phyloP scores from a whole-genome alignment of 1,139 yeast species.

The Kodamaea sp. region DNA sequence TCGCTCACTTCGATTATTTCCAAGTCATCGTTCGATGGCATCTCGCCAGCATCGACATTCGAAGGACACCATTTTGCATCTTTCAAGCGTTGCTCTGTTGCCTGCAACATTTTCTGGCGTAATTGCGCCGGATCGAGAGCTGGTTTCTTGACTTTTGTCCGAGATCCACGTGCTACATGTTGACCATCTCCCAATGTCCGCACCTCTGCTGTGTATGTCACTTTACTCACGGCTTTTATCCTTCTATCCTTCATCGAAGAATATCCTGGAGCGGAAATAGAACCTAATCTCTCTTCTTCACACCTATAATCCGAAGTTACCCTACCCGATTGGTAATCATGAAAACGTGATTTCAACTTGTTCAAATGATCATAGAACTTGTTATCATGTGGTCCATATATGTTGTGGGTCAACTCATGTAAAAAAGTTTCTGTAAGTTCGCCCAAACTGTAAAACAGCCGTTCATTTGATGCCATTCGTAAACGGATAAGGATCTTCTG shows the following conservation, averaged over 20 bases:
- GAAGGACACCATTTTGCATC: constrained; percentile 57
- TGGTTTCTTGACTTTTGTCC: constrained; percentile 4
- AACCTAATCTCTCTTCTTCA: constrained; percentile 55
- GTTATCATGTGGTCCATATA: constrained; percentile 75
- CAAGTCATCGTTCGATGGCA: constrained; percentile 16
- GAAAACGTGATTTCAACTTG: constrained; percentile 55
- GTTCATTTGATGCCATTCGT: constrained; percentile 54
- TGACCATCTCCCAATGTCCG: constrained; percentile 29
- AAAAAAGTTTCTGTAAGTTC: constrained; percentile 77
- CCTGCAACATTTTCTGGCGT: constrained; percentile 54
- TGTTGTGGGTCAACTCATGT: constrained; percentile 85
- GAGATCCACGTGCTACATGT: constrained; percentile 2
- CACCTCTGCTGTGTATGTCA: constrained; percentile 38
- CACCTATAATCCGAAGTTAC: constrained; percentile 43
- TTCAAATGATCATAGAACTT: constrained; percentile 66
- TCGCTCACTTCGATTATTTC: constrained; percentile 11
- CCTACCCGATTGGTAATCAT: constrained; percentile 47
- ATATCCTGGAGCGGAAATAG: constrained; percentile 16
- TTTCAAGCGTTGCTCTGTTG: constrained; percentile 60
- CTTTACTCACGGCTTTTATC: constrained; percentile 33
- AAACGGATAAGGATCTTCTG: constrained; percentile 69
- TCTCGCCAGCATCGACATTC: constrained; percentile 15
- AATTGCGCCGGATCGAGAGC: constrained; percentile 21
- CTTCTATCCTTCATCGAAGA: constrained; percentile 36
- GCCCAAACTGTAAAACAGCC: constrained; percentile 60